Evolutionary conservation across 2,329 filamentous ascomycete genomes (phyloP).

Genomic region (Cladobotryum mycophilum): DNA sequence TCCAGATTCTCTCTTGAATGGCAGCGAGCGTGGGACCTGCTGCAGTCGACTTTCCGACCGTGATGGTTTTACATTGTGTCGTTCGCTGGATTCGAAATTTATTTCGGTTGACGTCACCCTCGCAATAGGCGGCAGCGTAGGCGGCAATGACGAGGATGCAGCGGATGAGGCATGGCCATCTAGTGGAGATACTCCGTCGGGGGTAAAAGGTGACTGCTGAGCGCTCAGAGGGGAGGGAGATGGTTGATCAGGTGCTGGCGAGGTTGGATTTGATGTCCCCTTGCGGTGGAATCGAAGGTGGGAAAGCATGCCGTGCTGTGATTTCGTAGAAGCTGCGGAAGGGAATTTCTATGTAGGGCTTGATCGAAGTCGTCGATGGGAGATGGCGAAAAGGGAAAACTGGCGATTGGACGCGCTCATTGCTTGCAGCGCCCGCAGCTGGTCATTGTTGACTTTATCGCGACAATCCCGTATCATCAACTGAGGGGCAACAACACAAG

Average conservation of each 20-base stretch:
- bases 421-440: conserved; percentile 1
- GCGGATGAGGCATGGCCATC: conserved; percentile 32
- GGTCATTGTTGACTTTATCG: background rate
- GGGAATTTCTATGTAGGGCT: background rate
- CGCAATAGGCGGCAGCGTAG: conserved; percentile 45
- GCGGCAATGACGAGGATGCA: conserved; percentile 35
- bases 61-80: conserved; percentile 19
- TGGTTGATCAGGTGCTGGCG: conserved; percentile 44
- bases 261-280: conserved; percentile 49
- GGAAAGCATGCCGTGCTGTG: conserved; percentile 38
- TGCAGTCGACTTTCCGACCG: conserved; percentile 19
- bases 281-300: conserved; percentile 54
- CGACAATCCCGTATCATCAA: too few species aligned
- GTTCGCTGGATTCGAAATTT: conserved; percentile 16
- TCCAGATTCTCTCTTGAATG: conserved; percentile 33
- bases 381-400: background rate
- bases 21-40: conserved; percentile 23
- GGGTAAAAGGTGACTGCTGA: conserved; percentile 35
- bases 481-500: too few species aligned
- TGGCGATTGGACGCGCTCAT: conserved; percentile 10
- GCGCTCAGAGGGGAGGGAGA: conserved; percentile 31
- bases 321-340: background rate
- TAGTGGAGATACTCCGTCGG: conserved; percentile 31
- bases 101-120: conserved; percentile 39
- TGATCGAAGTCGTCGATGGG: conserved; percentile 3